Percentiles rank a stretch among this genome's conserved stretches.
Evolutionary conservation across 1,139 yeast species (phyloP).

Genomic region (Saccharomyces pastorianus): DNA sequence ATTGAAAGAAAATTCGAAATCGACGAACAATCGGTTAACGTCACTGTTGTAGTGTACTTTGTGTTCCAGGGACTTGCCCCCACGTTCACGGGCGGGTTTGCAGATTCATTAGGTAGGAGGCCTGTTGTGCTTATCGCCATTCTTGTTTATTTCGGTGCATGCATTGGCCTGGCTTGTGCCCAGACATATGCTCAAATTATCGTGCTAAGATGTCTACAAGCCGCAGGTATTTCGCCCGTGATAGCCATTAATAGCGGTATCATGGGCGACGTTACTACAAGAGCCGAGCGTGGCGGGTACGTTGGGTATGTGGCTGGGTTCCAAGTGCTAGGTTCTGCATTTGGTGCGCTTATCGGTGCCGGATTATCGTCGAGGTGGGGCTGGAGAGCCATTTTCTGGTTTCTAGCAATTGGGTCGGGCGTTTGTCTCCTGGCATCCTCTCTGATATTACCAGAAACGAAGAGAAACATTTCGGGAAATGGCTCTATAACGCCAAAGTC

Average conservation of each 20-base stretch:
- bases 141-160: slow-evolving; percentile 44
- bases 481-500: slow-evolving; percentile 44
- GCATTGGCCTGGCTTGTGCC: slow-evolving; percentile 50
- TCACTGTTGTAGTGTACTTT: slow-evolving; percentile 64
- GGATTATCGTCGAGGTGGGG: slow-evolving; percentile 48
- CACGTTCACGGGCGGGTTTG: slow-evolving; percentile 51
- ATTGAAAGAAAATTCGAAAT: slow-evolving; percentile 46
- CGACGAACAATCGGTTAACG: slow-evolving; percentile 47
- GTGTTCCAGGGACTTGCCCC: slow-evolving; percentile 67
- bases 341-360: slow-evolving; percentile 73
- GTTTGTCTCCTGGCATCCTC: slow-evolving; percentile 34
- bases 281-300: slow-evolving; percentile 57
- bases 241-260: slow-evolving; percentile 60
- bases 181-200: slow-evolving; percentile 42
- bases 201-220: slow-evolving; percentile 56
- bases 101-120: slow-evolving; percentile 62
- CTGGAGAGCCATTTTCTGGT: slow-evolving; percentile 76
- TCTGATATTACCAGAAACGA: slow-evolving; percentile 61
- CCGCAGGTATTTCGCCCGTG: slow-evolving; percentile 63
- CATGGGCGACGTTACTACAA: slow-evolving; percentile 57
- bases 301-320: slow-evolving; percentile 57
- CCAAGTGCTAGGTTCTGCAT: slow-evolving; percentile 60
- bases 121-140: slow-evolving; percentile 52
- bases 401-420: slow-evolving; percentile 55
- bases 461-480: slow-evolving; percentile 59